Conservation (phyloP, 2,329 filamentous ascomycete species). For the Exophiala alcalophila region DNA sequence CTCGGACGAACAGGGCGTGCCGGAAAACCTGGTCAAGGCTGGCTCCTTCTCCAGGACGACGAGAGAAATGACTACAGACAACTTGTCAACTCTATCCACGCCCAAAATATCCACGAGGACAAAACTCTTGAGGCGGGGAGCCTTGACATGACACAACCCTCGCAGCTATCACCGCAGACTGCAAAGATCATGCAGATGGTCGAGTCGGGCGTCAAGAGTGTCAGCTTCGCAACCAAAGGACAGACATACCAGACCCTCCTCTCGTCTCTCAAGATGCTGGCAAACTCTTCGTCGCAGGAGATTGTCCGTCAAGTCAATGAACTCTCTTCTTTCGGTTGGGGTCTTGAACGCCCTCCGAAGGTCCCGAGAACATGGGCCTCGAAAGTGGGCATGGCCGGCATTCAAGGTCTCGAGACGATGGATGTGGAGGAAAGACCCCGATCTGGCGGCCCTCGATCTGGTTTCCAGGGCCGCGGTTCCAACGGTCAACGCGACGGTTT, state of each 20-base stretch:
- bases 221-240: slow-evolving; percentile 32
- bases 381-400: slow-evolving; percentile 34
- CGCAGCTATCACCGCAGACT: slow-evolving; percentile 31
- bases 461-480: neutral
- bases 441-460: slow-evolving; percentile 1
- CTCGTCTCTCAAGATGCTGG: slow-evolving; percentile 27
- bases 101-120: slow-evolving; percentile 45
- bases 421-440: slow-evolving; percentile 9
- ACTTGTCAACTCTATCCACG: slow-evolving; percentile 54
- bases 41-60: slow-evolving; percentile 59
- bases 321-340: slow-evolving; percentile 48
- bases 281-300: slow-evolving; percentile 34
- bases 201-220: slow-evolving; percentile 39
- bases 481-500: slow-evolving; percentile 3
- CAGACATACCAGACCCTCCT: slow-evolving; percentile 35
- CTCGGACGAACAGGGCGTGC: slow-evolving; percentile 41
- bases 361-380: slow-evolving; percentile 29
- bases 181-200: slow-evolving; percentile 37
- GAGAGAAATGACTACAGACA: slow-evolving; percentile 42
- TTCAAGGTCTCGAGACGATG: slow-evolving; percentile 30
- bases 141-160: slow-evolving; percentile 37
- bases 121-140: slow-evolving; percentile 40
- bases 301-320: slow-evolving; percentile 47
- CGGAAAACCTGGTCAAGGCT: slow-evolving; percentile 60
- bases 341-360: slow-evolving; percentile 42